Conservation (phyloP, 1,284 basidiomycete genomes). For the Boletus holoroseus region DNA sequence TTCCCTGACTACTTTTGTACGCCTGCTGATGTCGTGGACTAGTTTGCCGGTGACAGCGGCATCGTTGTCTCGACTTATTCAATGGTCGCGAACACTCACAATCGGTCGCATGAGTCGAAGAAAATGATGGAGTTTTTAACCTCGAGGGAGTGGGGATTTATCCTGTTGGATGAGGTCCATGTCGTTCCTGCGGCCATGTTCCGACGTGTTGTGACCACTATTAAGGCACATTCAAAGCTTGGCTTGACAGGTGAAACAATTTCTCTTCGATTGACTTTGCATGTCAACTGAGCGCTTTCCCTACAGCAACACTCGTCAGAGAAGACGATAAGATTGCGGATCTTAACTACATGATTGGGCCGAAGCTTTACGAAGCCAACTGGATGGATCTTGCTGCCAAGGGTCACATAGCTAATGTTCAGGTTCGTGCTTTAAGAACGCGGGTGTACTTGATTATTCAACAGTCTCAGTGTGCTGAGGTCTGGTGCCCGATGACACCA, state of each 20-base stretch:
- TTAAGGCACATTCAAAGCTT: constrained; percentile 96
- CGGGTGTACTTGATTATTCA: constrained; percentile 5
- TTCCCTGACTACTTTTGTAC: background rate
- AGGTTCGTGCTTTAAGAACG: constrained; percentile 49
- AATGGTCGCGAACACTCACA: constrained; percentile 96
- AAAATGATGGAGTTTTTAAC: constrained; percentile 99
- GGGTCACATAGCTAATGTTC: constrained; percentile 98
- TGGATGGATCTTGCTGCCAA: constrained; percentile 99
- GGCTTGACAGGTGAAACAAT: constrained; percentile 73
- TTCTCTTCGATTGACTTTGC: background rate
- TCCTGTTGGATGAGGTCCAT: constrained; percentile 93
- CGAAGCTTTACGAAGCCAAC: constrained; percentile 99
- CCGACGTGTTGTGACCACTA: constrained; percentile 89
- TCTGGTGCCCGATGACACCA: constrained; percentile 99
- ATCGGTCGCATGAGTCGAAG: constrained; percentile 92
- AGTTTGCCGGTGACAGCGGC: constrained; percentile 92
- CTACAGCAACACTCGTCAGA: constrained; percentile 86
- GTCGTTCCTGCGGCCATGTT: constrained; percentile 98
- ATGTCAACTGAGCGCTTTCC: constrained; percentile 9
- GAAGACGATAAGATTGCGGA: constrained; percentile 99
- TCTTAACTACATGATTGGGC: constrained; percentile 98
- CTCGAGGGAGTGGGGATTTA: constrained; percentile 92
- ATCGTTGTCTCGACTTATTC: constrained; percentile 98
- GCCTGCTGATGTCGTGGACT: constrained; percentile 4
- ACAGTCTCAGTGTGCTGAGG: constrained; percentile 81